Evolutionary conservation across 306 rosid species (phyloP).

Genomic region (Dryas octopetala): DNA sequence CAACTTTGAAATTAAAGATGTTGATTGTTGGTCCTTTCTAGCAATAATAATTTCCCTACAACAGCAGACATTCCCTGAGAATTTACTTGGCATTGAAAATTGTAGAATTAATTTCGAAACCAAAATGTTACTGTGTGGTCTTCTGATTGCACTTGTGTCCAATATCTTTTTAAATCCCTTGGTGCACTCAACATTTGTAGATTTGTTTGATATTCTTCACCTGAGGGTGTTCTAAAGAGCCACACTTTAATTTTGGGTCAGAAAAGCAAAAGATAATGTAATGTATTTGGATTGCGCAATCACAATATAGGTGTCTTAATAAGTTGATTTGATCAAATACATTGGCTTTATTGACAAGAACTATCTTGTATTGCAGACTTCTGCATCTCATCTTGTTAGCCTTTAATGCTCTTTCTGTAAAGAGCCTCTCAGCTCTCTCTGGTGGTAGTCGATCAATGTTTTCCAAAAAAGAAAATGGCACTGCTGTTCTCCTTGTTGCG

Average conservation of each 20-base stretch:
- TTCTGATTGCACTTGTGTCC: neutral
- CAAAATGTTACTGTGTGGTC: neutral
- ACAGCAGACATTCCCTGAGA: neutral
- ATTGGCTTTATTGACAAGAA: slow-evolving; percentile 6
- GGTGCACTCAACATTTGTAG: neutral
- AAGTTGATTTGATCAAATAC: neutral
- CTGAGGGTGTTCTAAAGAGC: neutral
- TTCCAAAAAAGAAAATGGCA: slow-evolving; percentile 58
- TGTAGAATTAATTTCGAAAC: neutral
- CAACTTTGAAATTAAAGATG: neutral
- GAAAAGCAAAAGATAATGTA: neutral
- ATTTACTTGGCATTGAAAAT: neutral
- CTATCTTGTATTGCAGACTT: slow-evolving; percentile 55
- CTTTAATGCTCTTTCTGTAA: slow-evolving; percentile 52
- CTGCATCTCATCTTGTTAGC: slow-evolving; percentile 65
- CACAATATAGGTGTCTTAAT: neutral
- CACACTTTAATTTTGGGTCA: neutral
- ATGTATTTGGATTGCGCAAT: slow-evolving; percentile 1
- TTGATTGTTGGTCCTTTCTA: neutral
- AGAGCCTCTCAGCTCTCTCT: slow-evolving; percentile 50
- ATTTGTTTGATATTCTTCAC: neutral
- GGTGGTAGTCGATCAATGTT: slow-evolving; percentile 67
- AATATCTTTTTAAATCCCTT: neutral
- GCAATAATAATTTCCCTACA: neutral
- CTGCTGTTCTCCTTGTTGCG: slow-evolving; percentile 66